These are phyloP conservation scores for Fusarium longipes DNA, from an alignment of 2,329 filamentous ascomycete species.

Conservation along the genomic window DNA sequence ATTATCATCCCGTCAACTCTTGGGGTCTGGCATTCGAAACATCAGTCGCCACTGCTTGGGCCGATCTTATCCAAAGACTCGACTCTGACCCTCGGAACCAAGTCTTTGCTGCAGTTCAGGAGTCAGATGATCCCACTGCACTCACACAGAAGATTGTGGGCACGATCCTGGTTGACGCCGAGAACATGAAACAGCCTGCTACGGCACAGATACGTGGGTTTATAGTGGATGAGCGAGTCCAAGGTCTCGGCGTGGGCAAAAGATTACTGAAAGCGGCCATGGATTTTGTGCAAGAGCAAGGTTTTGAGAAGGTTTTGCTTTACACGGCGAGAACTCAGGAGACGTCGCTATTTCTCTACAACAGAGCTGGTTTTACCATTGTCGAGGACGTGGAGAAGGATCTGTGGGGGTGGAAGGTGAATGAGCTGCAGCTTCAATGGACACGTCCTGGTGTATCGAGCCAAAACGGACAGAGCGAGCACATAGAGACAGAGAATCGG, in stretches of 20 bases:
- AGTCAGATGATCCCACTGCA: accelerated
- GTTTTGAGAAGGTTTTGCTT: slow-evolving; percentile 18
- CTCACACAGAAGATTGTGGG: slow-evolving; percentile 27
- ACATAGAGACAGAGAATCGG: no score
- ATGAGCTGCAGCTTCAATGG: slow-evolving; percentile 31
- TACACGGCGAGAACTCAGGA: slow-evolving; percentile 12
- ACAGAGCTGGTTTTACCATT: slow-evolving; percentile 11
- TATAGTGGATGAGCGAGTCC: slow-evolving; percentile 29
- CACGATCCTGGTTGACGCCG: slow-evolving; percentile 17
- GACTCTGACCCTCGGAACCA: slow-evolving; percentile 20
- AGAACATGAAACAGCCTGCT: neutral
- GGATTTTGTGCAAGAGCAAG: slow-evolving; percentile 18
- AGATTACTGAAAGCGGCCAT: slow-evolving; percentile 12
- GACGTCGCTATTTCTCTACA: slow-evolving; percentile 13
- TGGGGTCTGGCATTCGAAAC: slow-evolving; percentile 31
- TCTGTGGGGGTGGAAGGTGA: slow-evolving; percentile 25
- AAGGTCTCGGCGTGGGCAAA: slow-evolving; percentile 23
- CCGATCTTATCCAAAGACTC: slow-evolving; percentile 29
- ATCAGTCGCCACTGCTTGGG: slow-evolving; percentile 24
- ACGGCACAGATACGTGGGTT: slow-evolving; percentile 32
- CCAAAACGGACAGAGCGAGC: no score
- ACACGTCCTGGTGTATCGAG: neutral
- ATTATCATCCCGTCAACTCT: slow-evolving; percentile 23
- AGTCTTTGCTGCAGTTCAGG: slow-evolving; percentile 23
- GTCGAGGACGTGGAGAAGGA: slow-evolving; percentile 16